Evolutionary conservation across 164 flowering plant genomes (phyloP), one percentile per base, ranked within the genome.

Genomic region (Amborella trichopoda): DNA sequence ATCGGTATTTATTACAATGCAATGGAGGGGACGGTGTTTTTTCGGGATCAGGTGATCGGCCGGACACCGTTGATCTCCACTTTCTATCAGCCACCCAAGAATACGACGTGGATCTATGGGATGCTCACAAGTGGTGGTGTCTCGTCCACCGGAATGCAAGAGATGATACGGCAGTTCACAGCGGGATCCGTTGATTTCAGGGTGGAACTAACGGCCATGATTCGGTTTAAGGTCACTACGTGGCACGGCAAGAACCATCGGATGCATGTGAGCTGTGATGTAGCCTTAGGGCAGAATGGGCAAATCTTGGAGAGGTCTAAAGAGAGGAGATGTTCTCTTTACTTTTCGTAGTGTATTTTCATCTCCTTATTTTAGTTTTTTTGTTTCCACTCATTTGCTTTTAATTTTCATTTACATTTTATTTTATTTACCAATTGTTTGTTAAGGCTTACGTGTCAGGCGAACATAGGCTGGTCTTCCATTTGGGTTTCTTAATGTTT

Each of bases 11-110:
- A 67, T 59, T 91, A 84, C 26, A 69, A 77, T 4, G 40, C 73
- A 0, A 58, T 78, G 73, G 48, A 52, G 2, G 78, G 65, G 16
- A 24, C 75, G 21, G 72, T 79, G 26, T 77, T 52, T 39, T 87
- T 74, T 55, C 38, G 44, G 47, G 84, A 77, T 3, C 69, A 66
- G 13, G 25, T 23, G 19, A 48, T 86, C 20, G 98, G 94, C 21
- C 48, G 59, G 6, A 42, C 50, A 2, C 61, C 72, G n/a, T 39
- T 81, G 50, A 17, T 63, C 34, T 41, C 27, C 18, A 62, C 83
- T 16, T 78, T 75, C 33, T 74, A 80, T 44, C 95, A 91, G 64
- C 62, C 57, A 44, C 75, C 90, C 0, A 84, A 91, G 65, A 84
- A 60, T 32, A 78, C 94, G 1, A 87, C 72, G 1, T 21, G 49